Evolutionary conservation across 1,284 basidiomycete species (phyloP), one percentile per base, ranked within the genome.

Genomic region (Pyrrhoderma lamaoense): DNA sequence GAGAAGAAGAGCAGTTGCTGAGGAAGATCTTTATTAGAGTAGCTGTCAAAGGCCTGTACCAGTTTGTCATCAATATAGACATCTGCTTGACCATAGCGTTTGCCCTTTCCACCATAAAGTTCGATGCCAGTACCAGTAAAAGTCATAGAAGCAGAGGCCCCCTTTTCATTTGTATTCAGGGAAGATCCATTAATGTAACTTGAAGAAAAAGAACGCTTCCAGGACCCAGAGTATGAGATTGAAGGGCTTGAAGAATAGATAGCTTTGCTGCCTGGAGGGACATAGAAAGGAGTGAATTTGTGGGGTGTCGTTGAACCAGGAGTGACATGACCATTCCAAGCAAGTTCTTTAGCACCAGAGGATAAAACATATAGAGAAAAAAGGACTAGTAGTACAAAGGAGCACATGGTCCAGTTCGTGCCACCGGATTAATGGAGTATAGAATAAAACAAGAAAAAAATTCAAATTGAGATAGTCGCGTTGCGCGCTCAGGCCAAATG

Each of bases 71-170:
- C 82, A 18, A 89, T 65, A 52, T 71, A 77, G 14, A 89, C 73
- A 21, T 72, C 58, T 3, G 79, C 71, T 8, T 73, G 61, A 11
- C 84, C 81, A 59, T 86, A 78, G 18, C 60, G 64, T 35, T 61
- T 68, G 55, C 76, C 79, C 43, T 67, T 72, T 58, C 71, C 76
- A 22, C 86, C 86, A 59, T 87, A 89, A 78, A 81, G 84, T 65
- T 89, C 85, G 57, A 89, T 72, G 1, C 84, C 83, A 8, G 80
- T 82, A 8, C 85, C 85, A 19, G 67, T 69, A 65, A 89, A 88
- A 1, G 71, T 70, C 64, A 86, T 76, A 3, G 69, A 68, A 43
- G 76, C 68, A 9, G 74, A 66, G n/a, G 84, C 79, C 45, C 71
- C 72, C 18, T 51, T 34, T 37, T 39, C 36, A 27, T 37, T 53